Evolutionary conservation across 768 basidiomycete species (phyloP).

Genomic region (Tricholoma flavovirens): DNA sequence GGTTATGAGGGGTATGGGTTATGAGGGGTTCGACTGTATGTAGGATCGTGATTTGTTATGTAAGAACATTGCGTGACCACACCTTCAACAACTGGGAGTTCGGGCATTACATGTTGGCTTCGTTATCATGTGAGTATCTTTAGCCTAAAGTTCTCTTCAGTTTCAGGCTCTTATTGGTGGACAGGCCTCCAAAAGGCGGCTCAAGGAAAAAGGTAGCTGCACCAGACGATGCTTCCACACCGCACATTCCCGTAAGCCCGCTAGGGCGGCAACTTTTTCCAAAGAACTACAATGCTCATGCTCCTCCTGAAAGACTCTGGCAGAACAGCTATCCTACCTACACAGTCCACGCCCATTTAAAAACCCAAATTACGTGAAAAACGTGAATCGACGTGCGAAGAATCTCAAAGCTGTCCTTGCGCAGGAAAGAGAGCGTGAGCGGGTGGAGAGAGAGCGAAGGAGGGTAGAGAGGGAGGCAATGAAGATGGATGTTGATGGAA

Average conservation of each 20-base stretch:
- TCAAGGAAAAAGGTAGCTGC: constrained; percentile 33
- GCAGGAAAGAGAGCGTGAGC: constrained; percentile 75
- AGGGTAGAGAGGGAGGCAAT: constrained; percentile 44
- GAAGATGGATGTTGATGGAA: constrained; percentile 49
- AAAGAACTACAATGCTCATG: neutral
- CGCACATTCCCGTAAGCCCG: constrained; percentile 34
- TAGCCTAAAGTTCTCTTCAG: neutral
- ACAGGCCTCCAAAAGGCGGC: constrained; percentile 42
- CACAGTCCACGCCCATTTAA: constrained; percentile 74
- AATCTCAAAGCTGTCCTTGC: constrained; percentile 74
- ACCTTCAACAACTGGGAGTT: too few relatives aligned
- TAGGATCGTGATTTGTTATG: too few relatives aligned
- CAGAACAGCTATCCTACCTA: constrained; percentile 70
- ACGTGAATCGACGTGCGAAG: constrained; percentile 66
- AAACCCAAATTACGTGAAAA: constrained; percentile 63
- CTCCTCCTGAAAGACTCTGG: constrained; percentile 49
- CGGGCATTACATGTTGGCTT: too few relatives aligned
- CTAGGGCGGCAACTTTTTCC: neutral
- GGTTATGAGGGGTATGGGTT: too few relatives aligned
- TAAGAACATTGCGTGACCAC: too few relatives aligned
- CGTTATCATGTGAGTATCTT: neutral
- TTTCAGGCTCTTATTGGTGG: neutral
- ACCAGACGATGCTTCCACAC: constrained; percentile 40
- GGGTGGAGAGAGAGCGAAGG: constrained; percentile 56
- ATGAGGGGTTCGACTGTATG: too few relatives aligned